Conservation (phyloP, 2,329 filamentous ascomycete genomes). For the Cordyceps militaris region DNA sequence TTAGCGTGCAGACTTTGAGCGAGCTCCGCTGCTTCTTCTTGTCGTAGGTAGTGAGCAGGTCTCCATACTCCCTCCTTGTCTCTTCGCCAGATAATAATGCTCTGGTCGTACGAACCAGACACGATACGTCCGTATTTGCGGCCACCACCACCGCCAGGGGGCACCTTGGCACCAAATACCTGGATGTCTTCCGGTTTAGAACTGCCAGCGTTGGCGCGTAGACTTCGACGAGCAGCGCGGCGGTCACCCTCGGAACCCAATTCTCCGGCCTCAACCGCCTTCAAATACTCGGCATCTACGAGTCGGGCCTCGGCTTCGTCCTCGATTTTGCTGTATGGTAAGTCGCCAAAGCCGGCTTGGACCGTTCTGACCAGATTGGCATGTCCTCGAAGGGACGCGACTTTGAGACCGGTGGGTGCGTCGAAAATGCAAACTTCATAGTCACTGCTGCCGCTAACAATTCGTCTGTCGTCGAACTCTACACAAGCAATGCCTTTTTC, state of each 20-base stretch:
- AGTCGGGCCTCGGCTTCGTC: slow-evolving; percentile 65
- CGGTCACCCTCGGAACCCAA: slow-evolving; percentile 31
- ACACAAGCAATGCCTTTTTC: slow-evolving; percentile 96
- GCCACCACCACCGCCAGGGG: slow-evolving; percentile 84
- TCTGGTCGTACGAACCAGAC: slow-evolving; percentile 93
- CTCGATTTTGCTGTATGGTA: slow-evolving; percentile 71
- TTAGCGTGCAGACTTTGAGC: slow-evolving; percentile 26
- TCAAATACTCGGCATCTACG: slow-evolving; percentile 68
- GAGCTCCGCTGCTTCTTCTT: slow-evolving; percentile 59
- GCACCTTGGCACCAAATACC: slow-evolving; percentile 76
- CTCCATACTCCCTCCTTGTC: slow-evolving; percentile 82
- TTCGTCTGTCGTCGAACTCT: slow-evolving; percentile 87
- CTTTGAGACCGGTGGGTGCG: slow-evolving; percentile 74
- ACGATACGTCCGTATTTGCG: slow-evolving; percentile 90
- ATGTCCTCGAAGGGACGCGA: slow-evolving; percentile 80
- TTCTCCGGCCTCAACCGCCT: slow-evolving; percentile 45
- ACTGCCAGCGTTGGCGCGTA: slow-evolving; percentile 62
- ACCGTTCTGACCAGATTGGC: slow-evolving; percentile 83
- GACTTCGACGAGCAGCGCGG: slow-evolving; percentile 27
- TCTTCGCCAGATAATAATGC: slow-evolving; percentile 89
- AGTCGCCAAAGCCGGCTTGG: slow-evolving; percentile 87
- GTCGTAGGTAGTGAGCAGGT: slow-evolving; percentile 64
- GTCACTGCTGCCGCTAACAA: slow-evolving; percentile 94
- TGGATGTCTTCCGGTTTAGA: slow-evolving; percentile 67
- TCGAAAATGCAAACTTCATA: slow-evolving; percentile 96